A percentile compares a stretch with the other conserved stretches of the same genome.
These are phyloP conservation scores for Penstemon newberryi DNA, from an alignment of 257 asterid species.

Conservation along the genomic window DNA sequence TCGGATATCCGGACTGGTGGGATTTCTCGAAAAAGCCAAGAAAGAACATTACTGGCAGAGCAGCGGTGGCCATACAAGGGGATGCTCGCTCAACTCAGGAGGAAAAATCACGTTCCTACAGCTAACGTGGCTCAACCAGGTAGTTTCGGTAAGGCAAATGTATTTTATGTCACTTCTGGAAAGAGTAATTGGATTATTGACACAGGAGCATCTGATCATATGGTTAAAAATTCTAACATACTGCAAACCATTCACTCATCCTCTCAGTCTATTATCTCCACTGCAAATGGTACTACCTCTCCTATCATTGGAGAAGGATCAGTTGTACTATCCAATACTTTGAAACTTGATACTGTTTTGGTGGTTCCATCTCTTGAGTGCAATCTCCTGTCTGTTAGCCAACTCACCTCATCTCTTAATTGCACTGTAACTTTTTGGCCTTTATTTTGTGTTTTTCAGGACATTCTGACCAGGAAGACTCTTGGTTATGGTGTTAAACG, in stretches of 20 bases:
- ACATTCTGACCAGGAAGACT: constrained; percentile 20
- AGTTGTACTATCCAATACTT: not conserved
- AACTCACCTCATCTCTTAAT: not conserved
- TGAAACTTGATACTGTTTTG: not conserved
- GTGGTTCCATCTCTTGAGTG: constrained; percentile 21
- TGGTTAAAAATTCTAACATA: no score
- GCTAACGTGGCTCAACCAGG: no score
- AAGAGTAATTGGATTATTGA: no score
- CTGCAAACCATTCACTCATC: no score
- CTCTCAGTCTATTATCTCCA: not conserved
- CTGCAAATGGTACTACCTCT: not conserved
- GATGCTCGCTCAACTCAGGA: not conserved
- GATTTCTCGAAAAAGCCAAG: constrained; percentile 13
- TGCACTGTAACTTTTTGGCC: constrained; percentile 27
- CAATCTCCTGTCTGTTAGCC: constrained; percentile 16
- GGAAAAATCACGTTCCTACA: not conserved
- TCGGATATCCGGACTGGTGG: constrained; percentile 24
- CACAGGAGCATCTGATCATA: no score
- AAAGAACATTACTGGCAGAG: constrained; percentile 7
- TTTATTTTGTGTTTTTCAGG: constrained; percentile 24
- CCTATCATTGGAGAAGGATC: no score
- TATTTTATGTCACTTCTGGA: no score
- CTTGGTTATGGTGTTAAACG: constrained; percentile 30
- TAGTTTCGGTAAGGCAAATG: no score
- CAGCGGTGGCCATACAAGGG: not conserved